Conservation (phyloP, 257 asterid species). For the Pogostemon cablin region DNA sequence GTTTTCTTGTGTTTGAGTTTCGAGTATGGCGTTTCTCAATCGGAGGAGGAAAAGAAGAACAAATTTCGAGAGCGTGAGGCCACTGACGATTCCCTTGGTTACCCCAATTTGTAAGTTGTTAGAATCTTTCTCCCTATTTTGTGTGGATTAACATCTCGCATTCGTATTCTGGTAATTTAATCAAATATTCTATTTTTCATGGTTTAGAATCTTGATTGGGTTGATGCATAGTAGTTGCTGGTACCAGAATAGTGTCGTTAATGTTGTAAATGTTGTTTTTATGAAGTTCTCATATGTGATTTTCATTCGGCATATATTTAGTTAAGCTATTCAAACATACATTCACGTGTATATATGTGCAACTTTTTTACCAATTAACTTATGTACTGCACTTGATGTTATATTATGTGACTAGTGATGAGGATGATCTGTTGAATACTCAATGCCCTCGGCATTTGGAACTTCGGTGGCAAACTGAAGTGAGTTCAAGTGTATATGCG, state of each 20-base stretch:
- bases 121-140: neutral
- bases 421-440: constrained; percentile 84
- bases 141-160: constrained; percentile 22
- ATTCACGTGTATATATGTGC: neutral
- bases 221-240: constrained; percentile 11
- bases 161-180: constrained; percentile 8
- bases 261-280: constrained; percentile 12
- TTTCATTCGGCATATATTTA: neutral
- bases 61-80: constrained; percentile 96
- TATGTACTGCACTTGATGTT: constrained; percentile 21
- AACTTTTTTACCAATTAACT: constrained; percentile 1
- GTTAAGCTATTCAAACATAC: neutral
- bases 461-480: constrained; percentile 98
- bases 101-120: constrained; percentile 76
- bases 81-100: constrained; percentile 85
- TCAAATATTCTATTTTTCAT: constrained; percentile 4
- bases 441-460: constrained; percentile 98
- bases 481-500: constrained; percentile 95
- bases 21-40: constrained; percentile 58
- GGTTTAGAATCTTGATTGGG: constrained; percentile 18
- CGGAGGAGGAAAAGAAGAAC: constrained; percentile 68
- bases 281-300: constrained; percentile 1
- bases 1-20: constrained; percentile 51
- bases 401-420: constrained; percentile 57
- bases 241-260: constrained; percentile 6